Percentiles rank a stretch among this genome's conserved stretches.
Evolutionary conservation across 192 early-diverging fungal genomes (phyloP).

Genomic region (Backusella circina): DNA sequence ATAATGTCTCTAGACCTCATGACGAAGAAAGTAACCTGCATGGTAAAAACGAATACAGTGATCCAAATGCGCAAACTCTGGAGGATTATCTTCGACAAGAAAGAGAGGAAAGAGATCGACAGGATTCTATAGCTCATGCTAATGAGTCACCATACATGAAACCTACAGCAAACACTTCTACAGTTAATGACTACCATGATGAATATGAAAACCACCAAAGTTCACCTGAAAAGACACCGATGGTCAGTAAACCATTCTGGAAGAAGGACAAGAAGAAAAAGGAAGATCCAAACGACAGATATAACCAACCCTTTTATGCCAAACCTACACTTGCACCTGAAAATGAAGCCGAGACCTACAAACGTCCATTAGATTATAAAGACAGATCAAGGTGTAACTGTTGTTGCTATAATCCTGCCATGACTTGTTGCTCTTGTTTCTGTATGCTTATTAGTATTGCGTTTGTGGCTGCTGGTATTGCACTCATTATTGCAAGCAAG

Average conservation of each 20-base stretch:
- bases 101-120: not conserved
- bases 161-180: not conserved
- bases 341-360: constrained; percentile 22
- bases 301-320: not conserved
- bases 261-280: not conserved
- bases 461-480: constrained; percentile 33
- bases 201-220: not conserved
- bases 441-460: constrained; percentile 26
- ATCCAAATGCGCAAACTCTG: not conserved
- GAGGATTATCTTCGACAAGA: constrained; percentile 7
- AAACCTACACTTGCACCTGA: constrained; percentile 16
- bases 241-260: not conserved
- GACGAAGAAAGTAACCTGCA: constrained; percentile 3
- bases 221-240: not conserved
- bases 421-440: constrained; percentile 34
- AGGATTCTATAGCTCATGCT: not conserved
- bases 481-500: constrained; percentile 22
- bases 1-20: not conserved
- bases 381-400: constrained; percentile 12
- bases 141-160: not conserved
- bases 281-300: not conserved
- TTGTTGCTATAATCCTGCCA: constrained; percentile 24
- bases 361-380: not conserved
- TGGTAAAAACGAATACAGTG: not conserved
- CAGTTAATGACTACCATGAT: not conserved